Evolutionary conservation across 2,329 filamentous ascomycete genomes (phyloP).

Genomic region (Polychaeton citri): DNA sequence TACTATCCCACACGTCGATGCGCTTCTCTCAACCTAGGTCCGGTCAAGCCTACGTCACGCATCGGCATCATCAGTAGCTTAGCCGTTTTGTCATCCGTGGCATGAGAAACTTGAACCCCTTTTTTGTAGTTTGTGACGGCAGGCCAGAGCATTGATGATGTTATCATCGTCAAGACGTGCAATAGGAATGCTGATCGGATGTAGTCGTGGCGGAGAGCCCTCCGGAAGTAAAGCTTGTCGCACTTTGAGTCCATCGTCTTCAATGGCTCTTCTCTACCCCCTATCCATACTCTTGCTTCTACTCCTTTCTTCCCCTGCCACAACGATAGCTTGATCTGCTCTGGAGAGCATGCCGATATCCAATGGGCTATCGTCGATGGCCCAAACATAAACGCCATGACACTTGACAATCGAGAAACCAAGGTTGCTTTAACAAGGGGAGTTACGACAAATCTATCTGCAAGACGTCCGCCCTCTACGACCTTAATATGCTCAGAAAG

Average conservation of each 20-base stretch:
- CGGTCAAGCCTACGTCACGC: conserved; percentile 35
- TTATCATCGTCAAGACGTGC: conserved; percentile 20
- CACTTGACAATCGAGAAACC: conserved; percentile 29
- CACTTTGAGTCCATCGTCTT: conserved; percentile 25
- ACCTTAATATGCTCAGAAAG: conserved; percentile 33
- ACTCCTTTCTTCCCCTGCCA: conserved; percentile 35
- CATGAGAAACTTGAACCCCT: conserved; percentile 25
- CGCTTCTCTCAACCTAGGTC: conserved; percentile 34
- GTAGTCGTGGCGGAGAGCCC: conserved; percentile 27
- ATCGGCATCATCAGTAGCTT: conserved; percentile 42
- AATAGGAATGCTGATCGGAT: conserved; percentile 28
- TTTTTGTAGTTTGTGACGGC: background rate
- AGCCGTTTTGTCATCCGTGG: conserved; percentile 31
- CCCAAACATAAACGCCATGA: conserved; percentile 30
- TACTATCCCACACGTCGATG: conserved; percentile 41
- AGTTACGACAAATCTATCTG: conserved; percentile 39
- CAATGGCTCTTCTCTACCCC: conserved; percentile 30
- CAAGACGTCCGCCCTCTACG: conserved; percentile 39
- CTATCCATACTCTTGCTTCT: conserved; percentile 43
- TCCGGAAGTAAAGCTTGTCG: conserved; percentile 36
- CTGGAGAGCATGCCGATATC: conserved; percentile 44
- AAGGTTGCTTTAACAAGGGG: conserved; percentile 36
- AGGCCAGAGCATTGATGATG: conserved; percentile 12
- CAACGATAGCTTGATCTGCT: conserved; percentile 42
- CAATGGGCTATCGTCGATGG: conserved; percentile 47